Evolutionary conservation across 2,329 filamentous ascomycete species (phyloP).

Genomic region (Nannizzia gypsea): DNA sequence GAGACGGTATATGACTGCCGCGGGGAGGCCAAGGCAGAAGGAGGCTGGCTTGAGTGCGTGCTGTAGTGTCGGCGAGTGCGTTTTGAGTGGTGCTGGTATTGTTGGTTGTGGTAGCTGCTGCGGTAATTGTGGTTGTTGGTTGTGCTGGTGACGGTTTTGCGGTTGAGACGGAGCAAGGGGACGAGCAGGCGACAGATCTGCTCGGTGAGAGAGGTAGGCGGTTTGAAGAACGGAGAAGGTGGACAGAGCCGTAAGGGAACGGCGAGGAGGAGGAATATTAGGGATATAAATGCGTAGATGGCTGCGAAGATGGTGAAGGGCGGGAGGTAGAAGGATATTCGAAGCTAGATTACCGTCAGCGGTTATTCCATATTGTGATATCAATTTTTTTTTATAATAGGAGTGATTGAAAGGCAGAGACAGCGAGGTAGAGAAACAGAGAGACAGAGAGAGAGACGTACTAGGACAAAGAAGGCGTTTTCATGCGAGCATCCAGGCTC

Average conservation of each 20-base stretch:
- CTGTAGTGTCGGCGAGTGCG: background rate
- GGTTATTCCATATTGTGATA: background rate
- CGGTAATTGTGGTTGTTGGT: conserved; percentile 8
- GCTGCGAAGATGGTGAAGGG: conserved; percentile 43
- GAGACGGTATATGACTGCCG: background rate
- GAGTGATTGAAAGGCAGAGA: background rate
- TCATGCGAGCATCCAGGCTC: conserved; percentile 20
- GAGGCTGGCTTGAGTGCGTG: background rate
- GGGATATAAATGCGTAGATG: conserved; percentile 43
- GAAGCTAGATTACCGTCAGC: conserved; percentile 15
- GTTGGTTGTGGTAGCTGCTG: background rate
- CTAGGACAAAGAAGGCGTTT: conserved; percentile 37
- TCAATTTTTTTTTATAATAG: background rate
- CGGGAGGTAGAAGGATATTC: conserved; percentile 34
- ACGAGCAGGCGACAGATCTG: conserved; percentile 43
- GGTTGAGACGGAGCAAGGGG: conserved; percentile 41
- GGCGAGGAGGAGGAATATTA: conserved; percentile 41
- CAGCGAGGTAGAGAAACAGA: background rate
- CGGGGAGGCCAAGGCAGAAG: background rate
- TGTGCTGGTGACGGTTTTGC: conserved; percentile 23
- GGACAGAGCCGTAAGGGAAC: conserved; percentile 46
- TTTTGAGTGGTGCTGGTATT: background rate
- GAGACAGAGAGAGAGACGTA: conserved; percentile 16
- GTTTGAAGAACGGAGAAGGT: conserved; percentile 27
- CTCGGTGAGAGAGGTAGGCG: conserved; percentile 35